Percentiles rank a stretch among this genome's conserved stretches.
Evolutionary conservation across 2,329 filamentous ascomycete species (phyloP).

Genomic region (Stenocarpella maydis): DNA sequence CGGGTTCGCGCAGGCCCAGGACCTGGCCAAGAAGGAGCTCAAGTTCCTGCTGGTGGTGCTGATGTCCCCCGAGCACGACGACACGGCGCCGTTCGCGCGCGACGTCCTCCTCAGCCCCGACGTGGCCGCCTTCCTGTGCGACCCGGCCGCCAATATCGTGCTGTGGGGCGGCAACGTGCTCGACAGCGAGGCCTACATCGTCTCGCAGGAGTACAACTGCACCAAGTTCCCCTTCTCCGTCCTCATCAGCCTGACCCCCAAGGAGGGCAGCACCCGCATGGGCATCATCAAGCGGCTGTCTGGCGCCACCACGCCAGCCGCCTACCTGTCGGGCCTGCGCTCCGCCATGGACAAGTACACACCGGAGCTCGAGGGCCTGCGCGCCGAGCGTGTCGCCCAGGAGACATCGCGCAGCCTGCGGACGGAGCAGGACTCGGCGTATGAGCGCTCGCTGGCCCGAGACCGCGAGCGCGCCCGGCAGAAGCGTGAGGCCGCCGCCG

Average conservation of each 20-base stretch:
- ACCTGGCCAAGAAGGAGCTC: slow-evolving; percentile 87
- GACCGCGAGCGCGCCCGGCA: slow-evolving; percentile 86
- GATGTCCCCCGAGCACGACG: slow-evolving; percentile 92
- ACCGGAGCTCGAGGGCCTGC: slow-evolving; percentile 76
- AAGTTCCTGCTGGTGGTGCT: slow-evolving; percentile 92
- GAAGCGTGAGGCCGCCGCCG: slow-evolving; percentile 77
- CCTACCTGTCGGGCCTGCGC: slow-evolving; percentile 80
- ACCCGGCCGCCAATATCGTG: slow-evolving; percentile 80
- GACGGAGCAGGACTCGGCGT: slow-evolving; percentile 91
- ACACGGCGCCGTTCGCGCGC: slow-evolving; percentile 81
- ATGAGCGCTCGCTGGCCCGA: slow-evolving; percentile 87
- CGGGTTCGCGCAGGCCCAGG: slow-evolving; percentile 90
- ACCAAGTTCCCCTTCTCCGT: slow-evolving; percentile 93
- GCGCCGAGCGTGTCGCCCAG: slow-evolving; percentile 81
- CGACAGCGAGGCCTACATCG: slow-evolving; percentile 94
- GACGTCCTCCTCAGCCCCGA: slow-evolving; percentile 83
- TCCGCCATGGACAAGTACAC: slow-evolving; percentile 77
- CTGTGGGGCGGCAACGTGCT: slow-evolving; percentile 94
- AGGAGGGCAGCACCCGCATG: slow-evolving; percentile 86
- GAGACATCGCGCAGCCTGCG: slow-evolving; percentile 82
- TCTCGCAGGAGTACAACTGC: slow-evolving; percentile 84
- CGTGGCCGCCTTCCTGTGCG: slow-evolving; percentile 76
- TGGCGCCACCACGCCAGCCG: slow-evolving; percentile 73
- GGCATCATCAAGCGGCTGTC: slow-evolving; percentile 82
- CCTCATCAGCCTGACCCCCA: slow-evolving; percentile 86